phyloP scores from a whole-genome alignment of 139 green algal genomes.

The Gonium pectorale region DNA sequence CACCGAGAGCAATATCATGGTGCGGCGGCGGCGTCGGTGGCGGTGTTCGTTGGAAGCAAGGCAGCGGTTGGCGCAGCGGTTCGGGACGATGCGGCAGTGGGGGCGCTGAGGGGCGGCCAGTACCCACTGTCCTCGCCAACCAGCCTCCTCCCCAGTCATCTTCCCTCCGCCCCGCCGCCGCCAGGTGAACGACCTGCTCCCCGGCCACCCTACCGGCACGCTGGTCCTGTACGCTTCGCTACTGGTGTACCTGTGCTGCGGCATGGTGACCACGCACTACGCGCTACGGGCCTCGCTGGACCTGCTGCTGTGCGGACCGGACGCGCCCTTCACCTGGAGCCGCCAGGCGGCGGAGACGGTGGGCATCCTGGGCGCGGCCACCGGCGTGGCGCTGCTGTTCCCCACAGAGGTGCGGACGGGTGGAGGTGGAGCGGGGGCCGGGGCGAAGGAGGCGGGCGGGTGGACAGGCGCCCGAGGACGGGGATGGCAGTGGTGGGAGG shows the following conservation, averaged over 20 bases:
- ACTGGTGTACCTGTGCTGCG: slow-evolving; percentile 61
- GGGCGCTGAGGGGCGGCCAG: too few relatives aligned
- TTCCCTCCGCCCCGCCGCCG: slow-evolving; percentile 30
- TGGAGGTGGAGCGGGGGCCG: too few relatives aligned
- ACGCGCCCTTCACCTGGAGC: slow-evolving; percentile 53
- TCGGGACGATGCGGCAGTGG: too few relatives aligned
- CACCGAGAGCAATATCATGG: slow-evolving; percentile 71
- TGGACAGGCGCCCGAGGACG: too few relatives aligned
- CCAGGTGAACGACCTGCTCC: slow-evolving; percentile 69
- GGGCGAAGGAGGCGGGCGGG: too few relatives aligned
- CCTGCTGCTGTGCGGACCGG: slow-evolving; percentile 67
- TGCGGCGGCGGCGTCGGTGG: background rate
- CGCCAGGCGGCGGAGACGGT: slow-evolving; percentile 67
- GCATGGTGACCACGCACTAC: slow-evolving; percentile 74
- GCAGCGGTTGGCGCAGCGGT: too few relatives aligned
- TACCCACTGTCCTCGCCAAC: too few relatives aligned
- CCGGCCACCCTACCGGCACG: slow-evolving; percentile 14
- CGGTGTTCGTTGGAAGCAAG: background rate
- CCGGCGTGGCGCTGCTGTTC: slow-evolving; percentile 61
- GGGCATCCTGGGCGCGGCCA: slow-evolving; percentile 40
- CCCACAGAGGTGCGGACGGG: slow-evolving; percentile 56
- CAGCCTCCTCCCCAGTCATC: background rate
- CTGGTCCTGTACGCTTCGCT: slow-evolving; percentile 63
- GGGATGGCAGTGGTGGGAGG: too few relatives aligned
- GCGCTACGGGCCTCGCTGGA: slow-evolving; percentile 70